Evolutionary conservation across 2,329 filamentous ascomycete species (phyloP), one percentile per base, ranked within the genome.

Genomic region (Arthrobotrys conoides): DNA sequence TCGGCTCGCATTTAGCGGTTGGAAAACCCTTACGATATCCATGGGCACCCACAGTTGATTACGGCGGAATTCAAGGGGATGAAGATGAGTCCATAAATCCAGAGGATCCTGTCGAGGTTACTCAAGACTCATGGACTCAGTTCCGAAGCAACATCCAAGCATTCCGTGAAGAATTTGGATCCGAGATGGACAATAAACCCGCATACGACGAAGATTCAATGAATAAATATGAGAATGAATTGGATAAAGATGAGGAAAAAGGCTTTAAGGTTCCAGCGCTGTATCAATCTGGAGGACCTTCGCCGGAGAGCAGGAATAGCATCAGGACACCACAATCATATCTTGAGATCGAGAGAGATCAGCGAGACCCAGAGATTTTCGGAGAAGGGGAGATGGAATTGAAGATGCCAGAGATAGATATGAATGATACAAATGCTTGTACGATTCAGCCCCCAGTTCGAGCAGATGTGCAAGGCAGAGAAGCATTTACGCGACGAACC

Each of bases 251-350:
- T 9, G 57, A 41, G 10, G 12, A n/a, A 6, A 10, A 1, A 14
- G 30, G 22, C 0, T 24, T 27, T 27, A 16, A 20, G 44, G 1
- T 9, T 12, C 57, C 57, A n/a, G 10, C 33, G 9, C 20, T 61
- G 1, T 24, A 61, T 61, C 41, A 20, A 10, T 61, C 57, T 44
- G 20, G 33, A 10, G 57, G 57, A 1, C 57, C 57, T 16, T 61
- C 57, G 0, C 57, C 57, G 1, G 57, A 61, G 20, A 61, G 36
- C 24, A 44, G 22, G 5, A 33, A 44, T 12, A 36, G 22, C 0
- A 10, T n/a, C 18, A 24, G 3, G 10, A 61, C 57, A 24, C 57
- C 57, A 10, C 1, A 0, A 0, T 30, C 5, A 2, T 18, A 36
- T n/a, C 36, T 61, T 5, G 18, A 38, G 12, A 22, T 61, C 1